phyloP scores from a whole-genome alignment of 257 asterid species.

The Anisodus tanguticus region DNA sequence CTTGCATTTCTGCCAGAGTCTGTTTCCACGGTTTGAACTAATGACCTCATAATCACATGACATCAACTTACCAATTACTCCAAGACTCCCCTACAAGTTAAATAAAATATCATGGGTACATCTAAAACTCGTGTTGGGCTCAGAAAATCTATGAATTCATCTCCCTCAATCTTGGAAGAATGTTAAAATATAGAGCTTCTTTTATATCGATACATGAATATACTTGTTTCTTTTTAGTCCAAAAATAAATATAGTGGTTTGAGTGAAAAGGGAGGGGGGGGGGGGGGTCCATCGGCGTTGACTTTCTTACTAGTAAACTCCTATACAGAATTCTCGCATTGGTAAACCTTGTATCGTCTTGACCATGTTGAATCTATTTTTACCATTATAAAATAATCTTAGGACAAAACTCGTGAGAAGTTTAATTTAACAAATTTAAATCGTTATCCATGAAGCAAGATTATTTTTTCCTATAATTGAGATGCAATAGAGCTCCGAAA shows the following conservation, averaged over 20 bases:
- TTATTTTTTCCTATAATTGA: not conserved
- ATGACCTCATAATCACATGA: too few species aligned
- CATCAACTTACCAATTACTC: too few species aligned
- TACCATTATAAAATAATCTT: not conserved
- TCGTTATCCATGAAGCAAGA: not conserved
- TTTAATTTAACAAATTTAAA: not conserved
- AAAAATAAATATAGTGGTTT: not conserved
- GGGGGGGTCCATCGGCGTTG: not conserved
- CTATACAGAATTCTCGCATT: not conserved
- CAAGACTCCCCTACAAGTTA: too few species aligned
- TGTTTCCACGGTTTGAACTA: too few species aligned
- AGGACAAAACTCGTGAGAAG: not conserved
- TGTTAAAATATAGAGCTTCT: not conserved
- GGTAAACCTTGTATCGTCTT: not conserved
- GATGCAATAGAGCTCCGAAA: too few species aligned
- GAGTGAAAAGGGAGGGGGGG: not conserved
- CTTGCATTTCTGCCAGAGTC: too few species aligned
- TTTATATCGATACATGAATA: constrained; percentile 13
- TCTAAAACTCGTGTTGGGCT: constrained; percentile 6
- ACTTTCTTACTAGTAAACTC: not conserved
- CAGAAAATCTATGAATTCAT: not conserved
- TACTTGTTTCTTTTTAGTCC: not conserved
- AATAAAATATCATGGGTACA: not conserved
- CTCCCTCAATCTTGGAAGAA: constrained; percentile 16
- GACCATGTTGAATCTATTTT: not conserved